phyloP scores from a whole-genome alignment of 768 basidiomycete genomes.

The Termitomyces eurrhizus region DNA sequence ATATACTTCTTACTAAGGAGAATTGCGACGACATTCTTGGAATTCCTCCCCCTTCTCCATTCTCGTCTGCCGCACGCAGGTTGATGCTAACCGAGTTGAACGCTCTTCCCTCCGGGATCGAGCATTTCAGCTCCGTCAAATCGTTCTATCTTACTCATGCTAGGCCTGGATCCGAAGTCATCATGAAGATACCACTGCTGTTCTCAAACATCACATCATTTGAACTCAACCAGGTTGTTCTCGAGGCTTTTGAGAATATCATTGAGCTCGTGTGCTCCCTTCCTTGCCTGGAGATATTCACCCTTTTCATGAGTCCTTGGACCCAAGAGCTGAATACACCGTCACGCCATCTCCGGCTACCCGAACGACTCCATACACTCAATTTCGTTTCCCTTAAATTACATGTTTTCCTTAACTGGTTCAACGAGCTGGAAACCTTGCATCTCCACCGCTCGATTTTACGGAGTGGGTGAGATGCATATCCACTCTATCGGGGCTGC shows the following conservation, averaged over 20 bases:
- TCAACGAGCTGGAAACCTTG: conserved; percentile 3
- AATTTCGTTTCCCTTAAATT: conserved; percentile 6
- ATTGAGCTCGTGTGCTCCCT: conserved; percentile 11
- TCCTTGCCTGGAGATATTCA: conserved; percentile 10
- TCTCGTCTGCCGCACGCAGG: conserved; percentile 6
- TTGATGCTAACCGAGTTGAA: conserved; percentile 7
- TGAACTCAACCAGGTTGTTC: conserved; percentile 12
- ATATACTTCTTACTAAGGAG: conserved; percentile 2
- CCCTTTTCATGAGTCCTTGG: conserved; percentile 11
- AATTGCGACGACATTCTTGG: conserved; percentile 6
- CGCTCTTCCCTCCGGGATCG: conserved; percentile 3
- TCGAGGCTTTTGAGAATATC: conserved; percentile 8
- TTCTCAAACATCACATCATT: conserved; percentile 11
- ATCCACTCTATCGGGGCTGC: conserved; percentile 5
- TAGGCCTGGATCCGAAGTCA: neutral
- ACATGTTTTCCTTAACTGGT: conserved; percentile 14
- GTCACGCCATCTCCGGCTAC: neutral
- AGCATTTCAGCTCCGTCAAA: conserved; percentile 8
- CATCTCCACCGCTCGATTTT: conserved; percentile 11
- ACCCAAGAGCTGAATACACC: neutral
- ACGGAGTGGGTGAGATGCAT: conserved; percentile 8
- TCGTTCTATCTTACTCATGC: conserved; percentile 7
- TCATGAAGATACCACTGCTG: conserved; percentile 2
- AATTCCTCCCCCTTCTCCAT: conserved; percentile 3
- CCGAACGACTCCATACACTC: conserved; percentile 10